A percentile compares a stretch with the other conserved stretches of the same genome.
phyloP scores from a whole-genome alignment of 1,284 basidiomycete species.

The Microbotryomycetes sp. region DNA sequence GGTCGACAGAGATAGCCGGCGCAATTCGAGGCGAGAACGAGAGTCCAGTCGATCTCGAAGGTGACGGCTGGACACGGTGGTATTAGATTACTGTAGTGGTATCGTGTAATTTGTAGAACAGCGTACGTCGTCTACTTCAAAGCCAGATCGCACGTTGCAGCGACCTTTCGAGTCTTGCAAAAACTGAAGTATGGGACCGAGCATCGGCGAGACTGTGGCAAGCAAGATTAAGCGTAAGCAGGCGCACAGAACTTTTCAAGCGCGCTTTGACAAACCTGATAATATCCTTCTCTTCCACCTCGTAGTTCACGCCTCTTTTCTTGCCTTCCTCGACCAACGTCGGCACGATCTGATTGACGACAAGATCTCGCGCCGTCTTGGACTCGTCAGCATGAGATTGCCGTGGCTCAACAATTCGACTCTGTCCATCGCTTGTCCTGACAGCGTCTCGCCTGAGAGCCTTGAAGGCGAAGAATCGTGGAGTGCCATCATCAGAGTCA shows the following conservation, averaged over 20 bases:
- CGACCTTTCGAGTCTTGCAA: conserved; percentile 84
- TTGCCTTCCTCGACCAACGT: conserved; percentile 61
- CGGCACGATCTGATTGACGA: conserved; percentile 60
- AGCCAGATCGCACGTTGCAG: conserved; percentile 68
- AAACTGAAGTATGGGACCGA: conserved; percentile 68
- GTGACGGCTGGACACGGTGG: background rate
- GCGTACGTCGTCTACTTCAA: background rate
- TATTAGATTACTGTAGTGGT: too few species aligned
- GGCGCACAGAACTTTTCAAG: too few species aligned
- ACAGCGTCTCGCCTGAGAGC: conserved; percentile 42
- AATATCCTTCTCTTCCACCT: conserved; percentile 61
- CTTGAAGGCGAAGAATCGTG: conserved; percentile 48
- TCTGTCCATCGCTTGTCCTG: conserved; percentile 36
- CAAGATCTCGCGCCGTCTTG: conserved; percentile 66
- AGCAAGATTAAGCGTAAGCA: background rate
- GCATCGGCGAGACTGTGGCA: conserved; percentile 64
- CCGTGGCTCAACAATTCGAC: conserved; percentile 62
- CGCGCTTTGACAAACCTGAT: conserved; percentile 64
- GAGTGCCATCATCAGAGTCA: background rate
- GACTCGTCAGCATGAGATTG: conserved; percentile 61
- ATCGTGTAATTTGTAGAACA: too few species aligned
- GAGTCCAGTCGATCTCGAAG: background rate
- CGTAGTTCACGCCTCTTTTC: conserved; percentile 50
- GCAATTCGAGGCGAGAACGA: background rate
- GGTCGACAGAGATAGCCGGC: too few species aligned